phyloP scores from a whole-genome alignment of 805 yeast genomes.

The Kodamaea kakaduensis region DNA sequence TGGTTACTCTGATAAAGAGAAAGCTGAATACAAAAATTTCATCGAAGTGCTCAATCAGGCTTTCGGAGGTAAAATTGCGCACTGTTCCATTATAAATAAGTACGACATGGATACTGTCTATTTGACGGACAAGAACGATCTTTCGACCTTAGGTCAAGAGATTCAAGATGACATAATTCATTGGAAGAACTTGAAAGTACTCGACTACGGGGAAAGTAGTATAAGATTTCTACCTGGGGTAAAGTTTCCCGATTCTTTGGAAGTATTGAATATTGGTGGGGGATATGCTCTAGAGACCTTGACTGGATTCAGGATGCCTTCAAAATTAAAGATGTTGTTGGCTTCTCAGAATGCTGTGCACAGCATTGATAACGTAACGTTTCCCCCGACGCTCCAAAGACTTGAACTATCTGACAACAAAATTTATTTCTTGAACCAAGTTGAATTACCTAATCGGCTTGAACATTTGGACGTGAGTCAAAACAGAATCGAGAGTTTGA shows the following conservation, averaged over 20 bases:
- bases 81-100: constrained; percentile 38
- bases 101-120: constrained; percentile 31
- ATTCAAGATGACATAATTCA: constrained; percentile 32
- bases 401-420: constrained; percentile 35
- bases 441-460: constrained; percentile 33
- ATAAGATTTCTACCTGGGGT: constrained; percentile 38
- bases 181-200: constrained; percentile 31
- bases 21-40: constrained; percentile 22
- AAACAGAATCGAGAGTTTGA: constrained; percentile 36
- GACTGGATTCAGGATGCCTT: constrained; percentile 38
- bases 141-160: constrained; percentile 31
- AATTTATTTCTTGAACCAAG: constrained; percentile 36
- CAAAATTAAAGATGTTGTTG: constrained; percentile 24
- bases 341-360: constrained; percentile 34
- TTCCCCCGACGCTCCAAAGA: constrained; percentile 30
- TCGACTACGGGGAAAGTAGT: constrained; percentile 38
- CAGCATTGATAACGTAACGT: constrained; percentile 32
- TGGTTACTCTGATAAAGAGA: constrained; percentile 24
- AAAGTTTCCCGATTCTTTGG: constrained; percentile 34
- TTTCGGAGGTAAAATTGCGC: constrained; percentile 29
- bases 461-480: constrained; percentile 33
- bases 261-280: constrained; percentile 37
- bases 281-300: constrained; percentile 37
- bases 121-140: constrained; percentile 31
- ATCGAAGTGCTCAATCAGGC: constrained; percentile 18